Evolutionary conservation across 805 yeast species (phyloP), one percentile per base, ranked within the genome.

Genomic region (Teunomyces kruisii): DNA sequence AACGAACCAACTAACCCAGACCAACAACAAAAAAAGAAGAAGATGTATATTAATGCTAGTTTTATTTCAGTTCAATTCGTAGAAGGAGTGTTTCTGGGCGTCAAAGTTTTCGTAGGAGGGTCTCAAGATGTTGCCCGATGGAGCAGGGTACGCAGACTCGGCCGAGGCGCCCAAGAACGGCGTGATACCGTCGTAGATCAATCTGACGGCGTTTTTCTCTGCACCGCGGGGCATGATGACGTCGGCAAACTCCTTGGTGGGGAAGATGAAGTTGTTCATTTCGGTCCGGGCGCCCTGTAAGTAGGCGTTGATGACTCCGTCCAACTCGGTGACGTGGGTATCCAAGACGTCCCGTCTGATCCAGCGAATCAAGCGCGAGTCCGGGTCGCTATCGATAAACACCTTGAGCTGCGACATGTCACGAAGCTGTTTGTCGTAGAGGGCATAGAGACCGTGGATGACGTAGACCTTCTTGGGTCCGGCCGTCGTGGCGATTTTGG

Each of bases 361-460:
- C 86, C 94, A 81, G 51, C 96, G 77, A n/a, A 88, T 83, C 32
- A 91, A 68, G 44, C 97, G 68, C 4, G 86, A 81, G 62, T 91
- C 98, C 1, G 92, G 81, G 63, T 91, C 97, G 49, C 89, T 78
- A 52, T 88, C 94, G 12, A 91, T 74, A 54, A 84, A 91, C 2
- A 91, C 80, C 57, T 81, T 84, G 51, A 90, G 70, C 1, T 80
- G 72, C 0, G 91, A 83, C 56, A 76, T 49, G 9, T 68, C 68
- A 29, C 86, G 65, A 9, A 91, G 62, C 14, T 68, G 69, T 37
- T 68, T 65, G 59, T 88, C 84, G 57, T 80, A 86, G 17, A 91
- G 70, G 0, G 96, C 92, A 58, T 91, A 91, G 14, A 85, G 68
- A 2, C 98, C 97, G 52, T 83, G 83, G 1, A 89, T 75, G 6